Conservation (phyloP, 1,139 yeast genomes). For the Meyerozyma carpophila region DNA sequence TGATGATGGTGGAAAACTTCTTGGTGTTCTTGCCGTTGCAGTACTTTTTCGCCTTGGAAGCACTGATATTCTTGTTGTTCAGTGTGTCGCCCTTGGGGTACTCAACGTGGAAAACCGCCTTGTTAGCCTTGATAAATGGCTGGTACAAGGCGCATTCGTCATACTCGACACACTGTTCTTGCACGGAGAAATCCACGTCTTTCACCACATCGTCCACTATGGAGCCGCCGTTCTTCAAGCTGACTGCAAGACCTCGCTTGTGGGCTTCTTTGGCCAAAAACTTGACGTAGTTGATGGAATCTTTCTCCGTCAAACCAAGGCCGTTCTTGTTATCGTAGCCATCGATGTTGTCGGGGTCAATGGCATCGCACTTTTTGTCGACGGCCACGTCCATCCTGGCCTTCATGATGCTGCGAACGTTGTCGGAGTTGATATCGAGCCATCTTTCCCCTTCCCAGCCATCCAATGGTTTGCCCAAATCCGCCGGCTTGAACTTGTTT, state of each 20-base stretch:
- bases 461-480: slow-evolving; percentile 15
- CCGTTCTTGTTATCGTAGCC: slow-evolving; percentile 19
- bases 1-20: slow-evolving; percentile 16
- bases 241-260: slow-evolving; percentile 9
- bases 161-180: slow-evolving; percentile 18
- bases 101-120: slow-evolving; percentile 17
- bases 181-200: slow-evolving; percentile 14
- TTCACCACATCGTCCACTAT: slow-evolving; percentile 12
- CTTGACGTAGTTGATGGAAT: slow-evolving; percentile 13
- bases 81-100: slow-evolving; percentile 15
- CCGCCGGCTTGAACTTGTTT: slow-evolving; percentile 8
- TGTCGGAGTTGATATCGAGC: slow-evolving; percentile 12
- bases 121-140: slow-evolving; percentile 9
- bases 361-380: slow-evolving; percentile 15
- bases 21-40: slow-evolving; percentile 8
- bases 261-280: slow-evolving; percentile 11
- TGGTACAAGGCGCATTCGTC: slow-evolving; percentile 13
- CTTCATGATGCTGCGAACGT: slow-evolving; percentile 14
- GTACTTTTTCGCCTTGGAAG: slow-evolving; percentile 4
- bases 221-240: slow-evolving; percentile 17
- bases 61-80: slow-evolving; percentile 6
- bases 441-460: slow-evolving; percentile 21
- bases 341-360: slow-evolving; percentile 20
- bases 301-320: slow-evolving; percentile 12
- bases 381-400: slow-evolving; percentile 13